These are phyloP conservation scores for Globomyces sp. DNA, from an alignment of 371 early-diverging fungal species.

Conservation along the genomic window DNA sequence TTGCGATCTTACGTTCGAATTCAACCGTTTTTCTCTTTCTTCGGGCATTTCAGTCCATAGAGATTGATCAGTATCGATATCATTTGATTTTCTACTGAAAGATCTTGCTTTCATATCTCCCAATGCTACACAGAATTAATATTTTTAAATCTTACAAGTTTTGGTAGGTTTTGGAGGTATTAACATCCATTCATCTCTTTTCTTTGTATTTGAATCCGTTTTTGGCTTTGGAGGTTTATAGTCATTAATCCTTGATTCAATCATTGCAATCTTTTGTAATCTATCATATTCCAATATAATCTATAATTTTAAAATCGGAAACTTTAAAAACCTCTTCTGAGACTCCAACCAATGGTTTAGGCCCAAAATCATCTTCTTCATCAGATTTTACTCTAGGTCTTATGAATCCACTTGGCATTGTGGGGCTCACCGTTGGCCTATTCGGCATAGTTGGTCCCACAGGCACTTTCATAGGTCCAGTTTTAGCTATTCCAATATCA, in stretches of 20 bases:
- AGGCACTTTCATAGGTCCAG: neutral
- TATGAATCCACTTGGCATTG: no score
- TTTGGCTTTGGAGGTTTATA: neutral
- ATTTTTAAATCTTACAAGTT: neutral
- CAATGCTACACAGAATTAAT: neutral
- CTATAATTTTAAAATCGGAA: neutral
- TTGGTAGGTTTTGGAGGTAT: slow-evolving; percentile 2
- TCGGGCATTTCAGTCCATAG: slow-evolving; percentile 14
- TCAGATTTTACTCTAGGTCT: neutral
- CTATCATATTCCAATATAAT: neutral
- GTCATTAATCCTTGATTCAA: slow-evolving; percentile 4
- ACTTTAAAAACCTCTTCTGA: slow-evolving; percentile 1
- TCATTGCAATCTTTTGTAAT: neutral
- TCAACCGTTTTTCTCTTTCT: slow-evolving; percentile 7
- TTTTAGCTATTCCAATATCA: no score
- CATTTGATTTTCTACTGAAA: neutral
- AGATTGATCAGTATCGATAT: neutral
- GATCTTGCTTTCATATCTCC: neutral
- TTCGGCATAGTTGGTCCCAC: neutral
- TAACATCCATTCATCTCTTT: slow-evolving; percentile 17
- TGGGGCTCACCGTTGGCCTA: neutral
- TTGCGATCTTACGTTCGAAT: neutral
- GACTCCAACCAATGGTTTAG: neutral
- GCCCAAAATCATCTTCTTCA: slow-evolving; percentile 4
- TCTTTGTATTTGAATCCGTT: neutral